Evolutionary conservation across 306 rosid genomes (phyloP), one percentile per base, ranked within the genome.

Genomic region (barrel medic (Medicago truncatula)): DNA sequence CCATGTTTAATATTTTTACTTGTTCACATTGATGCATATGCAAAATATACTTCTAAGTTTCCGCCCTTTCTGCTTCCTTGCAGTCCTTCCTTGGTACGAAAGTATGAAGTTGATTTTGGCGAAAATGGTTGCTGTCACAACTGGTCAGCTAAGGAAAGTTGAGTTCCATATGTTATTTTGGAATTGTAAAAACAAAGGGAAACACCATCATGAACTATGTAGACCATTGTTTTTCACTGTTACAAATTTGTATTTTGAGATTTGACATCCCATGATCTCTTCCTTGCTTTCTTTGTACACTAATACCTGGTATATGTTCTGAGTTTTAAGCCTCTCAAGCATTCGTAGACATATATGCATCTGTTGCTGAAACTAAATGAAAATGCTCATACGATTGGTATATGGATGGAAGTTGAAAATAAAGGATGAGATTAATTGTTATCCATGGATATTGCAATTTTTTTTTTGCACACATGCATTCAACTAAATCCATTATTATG

Each of bases 31-130:
- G 59, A 49, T 86, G 50, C 66, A 23, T 64, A 28, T 46, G 50
- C 70, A 18, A 14, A 17, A 13, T 76, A 60, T 21, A 17, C 59
- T 58, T 74, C 67, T 70, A 20, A 77, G 41, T 47, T 18, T 56
- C 7, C 6, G 46, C n/a, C 68, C 46, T 61, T 10, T 11, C 18
- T 14, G 9, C 25, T 83, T 63, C 53, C 58, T 84, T 84, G 85
- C 96, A 93, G 97, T 83, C 97, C 73, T 86, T 91, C 89, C 84
- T 84, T 78, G 89, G 90, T 63, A 57, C 88, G 28, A 82, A 80
- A 81, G 82, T 87, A 70, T 86, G 92, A 85, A 49, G 73, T 50
- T 74, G 65, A 76, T 75, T 71, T 78, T 76, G 85, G 80, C 25
- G 71, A 74, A 70, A 76, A 77, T 63, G 65, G 84, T 78, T 59